Conservation (phyloP, 2,329 filamentous ascomycete genomes). For the Aspergillus jensenii region DNA sequence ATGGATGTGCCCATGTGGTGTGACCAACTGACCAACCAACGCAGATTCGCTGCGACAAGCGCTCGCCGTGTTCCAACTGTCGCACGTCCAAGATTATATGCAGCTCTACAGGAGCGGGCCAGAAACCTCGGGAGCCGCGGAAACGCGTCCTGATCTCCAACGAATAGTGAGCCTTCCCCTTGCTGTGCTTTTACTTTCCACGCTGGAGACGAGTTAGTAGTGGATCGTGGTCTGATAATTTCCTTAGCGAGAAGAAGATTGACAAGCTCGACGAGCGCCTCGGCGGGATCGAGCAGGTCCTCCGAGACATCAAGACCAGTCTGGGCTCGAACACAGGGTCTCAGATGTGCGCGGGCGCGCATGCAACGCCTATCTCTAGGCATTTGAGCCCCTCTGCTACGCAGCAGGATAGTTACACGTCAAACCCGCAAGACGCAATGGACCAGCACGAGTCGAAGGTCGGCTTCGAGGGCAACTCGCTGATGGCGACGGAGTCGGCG, state of each 20-base stretch:
- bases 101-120: conserved; percentile 38
- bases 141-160: conserved; percentile 43
- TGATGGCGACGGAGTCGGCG: conserved; percentile 49
- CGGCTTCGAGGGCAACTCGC: conserved; percentile 52
- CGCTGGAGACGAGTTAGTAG: neutral
- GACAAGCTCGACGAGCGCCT: conserved; percentile 53
- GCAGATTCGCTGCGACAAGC: conserved; percentile 45
- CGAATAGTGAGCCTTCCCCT: conserved; percentile 37
- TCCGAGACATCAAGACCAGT: conserved; percentile 23
- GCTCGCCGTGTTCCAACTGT: conserved; percentile 43
- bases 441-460: conserved; percentile 28
- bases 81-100: conserved; percentile 37
- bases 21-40: neutral
- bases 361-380: conserved; percentile 15
- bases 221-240: neutral
- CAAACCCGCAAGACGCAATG: conserved; percentile 23
- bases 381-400: conserved; percentile 12
- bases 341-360: conserved; percentile 3
- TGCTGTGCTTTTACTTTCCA: too few relatives aligned
- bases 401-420: conserved; percentile 7
- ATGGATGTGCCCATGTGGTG: neutral
- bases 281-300: conserved; percentile 46
- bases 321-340: conserved; percentile 9
- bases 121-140: conserved; percentile 36
- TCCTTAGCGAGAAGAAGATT: conserved; percentile 52